Evolutionary conservation across 106 monocot species (phyloP), one percentile per base, ranked within the genome.

Genomic region (Dendrobium officinale): DNA sequence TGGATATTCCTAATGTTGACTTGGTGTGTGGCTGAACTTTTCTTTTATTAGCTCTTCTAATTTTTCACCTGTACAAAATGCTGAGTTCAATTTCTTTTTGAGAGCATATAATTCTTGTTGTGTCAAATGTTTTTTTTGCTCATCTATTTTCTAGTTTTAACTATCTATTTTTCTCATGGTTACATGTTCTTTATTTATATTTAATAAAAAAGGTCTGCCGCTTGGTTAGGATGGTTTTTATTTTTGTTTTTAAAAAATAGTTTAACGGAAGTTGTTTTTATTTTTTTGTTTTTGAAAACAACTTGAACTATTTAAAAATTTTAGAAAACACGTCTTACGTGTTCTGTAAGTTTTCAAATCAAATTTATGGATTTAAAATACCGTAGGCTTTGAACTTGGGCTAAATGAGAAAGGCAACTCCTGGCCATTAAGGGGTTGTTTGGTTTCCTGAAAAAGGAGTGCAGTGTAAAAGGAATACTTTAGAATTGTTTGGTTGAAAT

Each of bases 1-100:
- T 98, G 55, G 98, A 98, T 83, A 88, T 98, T 82, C 98, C 98
- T 42, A 98, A 98, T 86, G 98, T 98, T 80, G 98, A 98, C 84
- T 73, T 98, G 88, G 98, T 98, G 67, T 84, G 90, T 20, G 4
- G 7, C 27, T 82, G 45, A 73, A 42, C n/a, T 83, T 86, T 67
- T 73, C 45, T 7, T 22, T 29, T 82, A 5, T 67, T 0, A 6
- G 44, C 13, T 64, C 16, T 68, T 77, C 16, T 45, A 27, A 22
- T 48, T 67, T 67, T 77, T 17, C n/a, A 26, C 18, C 22, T 75
- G 2, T 61, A n/a, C 37, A 20, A 43, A 61, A 22, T 61, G 10
- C 22, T 61, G 61, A 61, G n/a, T 61, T 61, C 22, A 20, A 19
- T 61, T 61, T 61, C n/a, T 18, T 82, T 77, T 6, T 33, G 33